Evolutionary conservation across 1,284 basidiomycete species (phyloP).

Genomic region (Hymenochaete sp.): DNA sequence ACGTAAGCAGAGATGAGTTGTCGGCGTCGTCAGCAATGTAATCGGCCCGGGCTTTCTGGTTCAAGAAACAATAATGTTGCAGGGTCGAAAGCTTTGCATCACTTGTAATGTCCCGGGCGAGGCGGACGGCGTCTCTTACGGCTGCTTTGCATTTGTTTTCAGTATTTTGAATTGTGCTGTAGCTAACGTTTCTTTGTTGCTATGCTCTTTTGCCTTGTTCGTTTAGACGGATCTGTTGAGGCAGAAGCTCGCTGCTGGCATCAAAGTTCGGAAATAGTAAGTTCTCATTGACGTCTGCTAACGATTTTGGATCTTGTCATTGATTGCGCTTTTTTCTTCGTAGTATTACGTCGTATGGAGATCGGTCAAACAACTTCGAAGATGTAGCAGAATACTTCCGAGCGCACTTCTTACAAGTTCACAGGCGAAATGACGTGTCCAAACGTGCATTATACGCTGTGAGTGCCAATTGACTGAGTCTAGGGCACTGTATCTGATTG

Average conservation of each 20-base stretch:
- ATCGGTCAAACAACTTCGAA: constrained; percentile 61
- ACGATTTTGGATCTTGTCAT: background rate
- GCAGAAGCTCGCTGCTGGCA: constrained; percentile 55
- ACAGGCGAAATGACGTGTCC: constrained; percentile 53
- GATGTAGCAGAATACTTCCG: constrained; percentile 71
- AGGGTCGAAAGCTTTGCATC: too few relatives aligned
- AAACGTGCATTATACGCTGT: constrained; percentile 56
- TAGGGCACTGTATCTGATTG: constrained; percentile 1
- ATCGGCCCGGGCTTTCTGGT: too few relatives aligned
- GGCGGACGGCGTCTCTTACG: too few relatives aligned
- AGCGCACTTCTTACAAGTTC: constrained; percentile 67
- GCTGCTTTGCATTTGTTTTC: too few relatives aligned
- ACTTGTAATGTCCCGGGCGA: too few relatives aligned
- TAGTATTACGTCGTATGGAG: constrained; percentile 73
- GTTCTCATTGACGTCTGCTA: constrained; percentile 23
- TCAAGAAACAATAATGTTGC: too few relatives aligned
- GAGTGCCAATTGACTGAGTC: constrained; percentile 26
- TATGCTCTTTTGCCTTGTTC: background rate
- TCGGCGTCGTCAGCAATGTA: too few relatives aligned
- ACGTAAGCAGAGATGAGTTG: too few relatives aligned
- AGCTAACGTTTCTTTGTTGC: constrained; percentile 1
- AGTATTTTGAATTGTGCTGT: constrained; percentile 10
- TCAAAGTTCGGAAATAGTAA: constrained; percentile 63
- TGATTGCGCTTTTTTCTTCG: background rate
- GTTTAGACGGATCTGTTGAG: constrained; percentile 54